Conservation (phyloP, 306 rosid genomes). For the Acacia confusa region DNA sequence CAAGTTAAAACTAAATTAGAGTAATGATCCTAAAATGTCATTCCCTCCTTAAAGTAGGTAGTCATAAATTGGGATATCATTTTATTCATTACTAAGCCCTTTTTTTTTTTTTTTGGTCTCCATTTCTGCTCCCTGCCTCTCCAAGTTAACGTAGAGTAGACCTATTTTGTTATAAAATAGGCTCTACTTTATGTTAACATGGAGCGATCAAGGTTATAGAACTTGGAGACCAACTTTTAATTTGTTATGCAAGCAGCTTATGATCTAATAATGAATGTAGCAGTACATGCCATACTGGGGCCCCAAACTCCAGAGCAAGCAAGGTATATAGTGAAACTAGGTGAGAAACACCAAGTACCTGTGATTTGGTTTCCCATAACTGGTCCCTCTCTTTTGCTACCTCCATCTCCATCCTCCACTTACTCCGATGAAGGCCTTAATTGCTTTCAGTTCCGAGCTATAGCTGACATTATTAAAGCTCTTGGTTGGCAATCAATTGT, state of each 20-base stretch:
- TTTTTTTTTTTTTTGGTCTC: neutral
- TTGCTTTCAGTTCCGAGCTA: neutral
- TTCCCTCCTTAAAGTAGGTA: too few relatives aligned
- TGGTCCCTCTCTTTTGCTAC: slow-evolving; percentile 36
- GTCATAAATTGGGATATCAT: neutral
- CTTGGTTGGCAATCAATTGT: neutral
- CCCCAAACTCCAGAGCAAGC: slow-evolving; percentile 41
- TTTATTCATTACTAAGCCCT: too few relatives aligned
- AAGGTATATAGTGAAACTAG: slow-evolving; percentile 24
- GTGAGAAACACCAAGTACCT: slow-evolving; percentile 26
- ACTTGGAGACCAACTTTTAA: neutral
- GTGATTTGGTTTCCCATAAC: slow-evolving; percentile 38
- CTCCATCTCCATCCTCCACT: neutral
- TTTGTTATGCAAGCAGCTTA: neutral
- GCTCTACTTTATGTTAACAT: neutral
- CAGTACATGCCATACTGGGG: slow-evolving; percentile 38
- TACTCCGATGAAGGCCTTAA: neutral
- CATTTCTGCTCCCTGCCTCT: neutral
- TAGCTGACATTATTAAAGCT: neutral
- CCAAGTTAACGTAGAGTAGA: neutral
- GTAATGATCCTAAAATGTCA: too few relatives aligned
- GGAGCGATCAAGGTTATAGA: neutral
- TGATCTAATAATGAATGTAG: slow-evolving; percentile 14
- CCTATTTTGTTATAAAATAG: too few relatives aligned
- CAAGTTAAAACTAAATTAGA: too few relatives aligned